Evolutionary conservation across 2,329 filamentous ascomycete genomes (phyloP), one percentile per base, ranked within the genome.

Genomic region (Ophiostoma pallidulum): DNA sequence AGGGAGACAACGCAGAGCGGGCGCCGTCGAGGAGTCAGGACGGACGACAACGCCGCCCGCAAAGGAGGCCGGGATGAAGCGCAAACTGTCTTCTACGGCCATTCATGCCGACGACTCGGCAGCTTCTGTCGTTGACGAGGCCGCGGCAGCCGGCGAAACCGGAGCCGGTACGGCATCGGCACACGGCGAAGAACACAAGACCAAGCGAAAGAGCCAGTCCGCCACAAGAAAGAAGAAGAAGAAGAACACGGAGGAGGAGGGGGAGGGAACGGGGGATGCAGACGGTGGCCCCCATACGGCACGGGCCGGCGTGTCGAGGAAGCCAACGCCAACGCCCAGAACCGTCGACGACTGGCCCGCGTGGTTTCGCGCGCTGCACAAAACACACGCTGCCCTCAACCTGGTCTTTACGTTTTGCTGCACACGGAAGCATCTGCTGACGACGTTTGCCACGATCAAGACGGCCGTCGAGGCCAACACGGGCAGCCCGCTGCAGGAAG

Each of bases 401-500:
- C 68, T 97, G 2, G 88, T 97, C 1, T 95, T 88, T 58, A 97
- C 92, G 0, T 97, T 98, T 61, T 94, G 88, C 67, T 92, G 82
- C 61, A 91, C 91, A 1, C 81, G 92, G 39, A 96, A 94, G 61
- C 86, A 97, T 58, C 74, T 97, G 24, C 82, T 86, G 1, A 97
- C 92, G 0, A 96, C 91, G 0, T 88, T 96, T 55, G 85, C 92
- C 14, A 95, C 84, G 6, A 85, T 98, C 40, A 88, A 82, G 56
- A 77, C 80, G 8, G 78, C 91, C 0, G 91, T 97, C 1, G 88
- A 96, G 63, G 78, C 77, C 0, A 88, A 96, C 60, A 89, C 81
- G 51, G 82, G 84, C 57, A 75, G 78, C 20, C 70, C 80, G 16
- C 65, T 98, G 36, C 71, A 71, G 0, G 67, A 92, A 18, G 80